These are phyloP conservation scores for Suillus cothurnatus DNA, from an alignment of 768 basidiomycete genomes.

Conservation along the genomic window DNA sequence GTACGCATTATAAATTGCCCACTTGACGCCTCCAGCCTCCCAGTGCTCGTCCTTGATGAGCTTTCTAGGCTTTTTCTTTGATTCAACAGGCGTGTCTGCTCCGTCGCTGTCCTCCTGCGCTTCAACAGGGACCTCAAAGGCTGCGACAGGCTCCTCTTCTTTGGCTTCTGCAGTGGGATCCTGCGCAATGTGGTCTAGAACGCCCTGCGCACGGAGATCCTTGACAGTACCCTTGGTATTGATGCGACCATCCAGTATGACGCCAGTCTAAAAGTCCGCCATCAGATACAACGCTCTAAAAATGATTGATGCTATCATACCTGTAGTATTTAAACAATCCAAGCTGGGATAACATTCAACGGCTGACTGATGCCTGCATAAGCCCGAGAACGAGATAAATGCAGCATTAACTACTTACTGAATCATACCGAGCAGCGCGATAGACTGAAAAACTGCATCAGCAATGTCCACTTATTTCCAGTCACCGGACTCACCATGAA, in stretches of 20 bases:
- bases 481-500: constrained; percentile 63
- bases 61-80: constrained; percentile 64
- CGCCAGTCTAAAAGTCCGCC: constrained; percentile 42
- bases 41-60: constrained; percentile 82
- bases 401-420: constrained; percentile 40
- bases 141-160: constrained; percentile 42
- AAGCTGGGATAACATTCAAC: constrained; percentile 78
- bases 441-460: constrained; percentile 45
- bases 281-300: not conserved
- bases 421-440: constrained; percentile 86
- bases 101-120: not conserved
- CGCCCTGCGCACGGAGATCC: too few species aligned
- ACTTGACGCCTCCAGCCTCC: constrained; percentile 64
- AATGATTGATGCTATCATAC: constrained; percentile 17
- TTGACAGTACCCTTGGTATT: too few species aligned
- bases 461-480: not conserved
- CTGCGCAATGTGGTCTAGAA: too few species aligned
- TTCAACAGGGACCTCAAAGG: constrained; percentile 17
- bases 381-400: constrained; percentile 4
- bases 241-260: constrained; percentile 21
- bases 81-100: not conserved
- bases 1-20: too few species aligned
- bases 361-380: constrained; percentile 48
- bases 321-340: constrained; percentile 77
- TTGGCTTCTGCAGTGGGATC: constrained; percentile 11